Evolutionary conservation across 2,329 filamentous ascomycete genomes (phyloP), one percentile per base, ranked within the genome.

Genomic region (Calonectria henricotiae): DNA sequence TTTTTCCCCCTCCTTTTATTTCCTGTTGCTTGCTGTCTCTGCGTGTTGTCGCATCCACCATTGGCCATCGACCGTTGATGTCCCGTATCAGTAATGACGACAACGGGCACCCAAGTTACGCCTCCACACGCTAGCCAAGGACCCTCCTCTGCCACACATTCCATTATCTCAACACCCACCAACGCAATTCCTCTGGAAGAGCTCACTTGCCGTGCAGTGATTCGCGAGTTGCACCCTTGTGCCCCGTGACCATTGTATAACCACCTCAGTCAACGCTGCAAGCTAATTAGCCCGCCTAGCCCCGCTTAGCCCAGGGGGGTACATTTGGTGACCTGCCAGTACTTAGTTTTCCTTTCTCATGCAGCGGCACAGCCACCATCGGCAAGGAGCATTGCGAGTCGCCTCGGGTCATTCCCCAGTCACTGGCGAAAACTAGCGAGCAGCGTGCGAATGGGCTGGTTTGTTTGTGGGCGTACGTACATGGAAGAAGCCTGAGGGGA

Each of bases 21-120:
- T 58, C 32, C 51, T 39, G 51, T 32, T 58, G 17, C 39, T n/a
- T 58, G 51, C 35, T 13, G 51, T 37, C 32, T 39, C 35, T 37
- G 35, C 2, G 35, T 37, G 5, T 13, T 8, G 23, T 39, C 32
- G 20, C 11, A 23, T 58, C 5, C 30, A n/a, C n/a, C 11, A 9
- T 27, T 30, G n/a, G 32, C 32, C 51, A 39, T 32, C 37, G 51
- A 17, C 23, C 51, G 51, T 39, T 58, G 20, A 27, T 5, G 51
- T 4, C 32, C 20, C 51, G 51, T 58, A 58, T 39, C 32, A 58
- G 20, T 39, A 25, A 66, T 69, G 67, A 69, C 67, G 67, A 69
- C 67, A 66, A 43, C 41, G 30, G 37, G 17, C 51, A 32, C 17
- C 47, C 49, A 23, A 12, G 20, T 27, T 32, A 69, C 62, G 35